Evolutionary conservation across 1,284 basidiomycete genomes (phyloP).

Genomic region (Ceratobasidium sp.): DNA sequence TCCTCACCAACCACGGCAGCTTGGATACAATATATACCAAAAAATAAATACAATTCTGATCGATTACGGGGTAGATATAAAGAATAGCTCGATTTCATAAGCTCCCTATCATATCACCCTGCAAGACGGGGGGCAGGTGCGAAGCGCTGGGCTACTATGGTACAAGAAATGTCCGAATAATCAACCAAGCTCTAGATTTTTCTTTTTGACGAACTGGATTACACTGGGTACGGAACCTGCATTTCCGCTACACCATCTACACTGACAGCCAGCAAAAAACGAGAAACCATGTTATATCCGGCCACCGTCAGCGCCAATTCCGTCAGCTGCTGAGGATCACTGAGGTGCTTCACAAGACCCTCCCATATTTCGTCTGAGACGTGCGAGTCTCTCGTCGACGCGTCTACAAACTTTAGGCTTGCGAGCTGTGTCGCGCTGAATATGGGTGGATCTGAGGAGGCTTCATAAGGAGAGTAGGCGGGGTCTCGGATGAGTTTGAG

Average conservation of each 20-base stretch:
- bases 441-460: not conserved
- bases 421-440: constrained; percentile 38
- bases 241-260: constrained; percentile 43
- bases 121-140: no score
- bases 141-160: no score
- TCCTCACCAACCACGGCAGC: no score
- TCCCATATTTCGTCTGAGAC: constrained; percentile 39
- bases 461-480: constrained; percentile 24
- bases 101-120: no score
- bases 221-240: constrained; percentile 35
- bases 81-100: no score
- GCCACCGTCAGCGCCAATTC: constrained; percentile 31
- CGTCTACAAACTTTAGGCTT: constrained; percentile 35
- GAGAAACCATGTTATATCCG: constrained; percentile 41
- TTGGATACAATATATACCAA: no score
- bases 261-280: constrained; percentile 44
- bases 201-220: not conserved
- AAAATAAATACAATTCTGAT: no score
- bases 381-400: constrained; percentile 31
- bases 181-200: no score
- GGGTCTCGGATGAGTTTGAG: constrained; percentile 44
- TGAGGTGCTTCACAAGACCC: constrained; percentile 11
- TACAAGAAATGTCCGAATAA: no score
- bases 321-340: constrained; percentile 24
- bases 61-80: no score